Evolutionary conservation across 495 filamentous ascomycete species (phyloP).

Genomic region (Talaromyces trachyspermus): DNA sequence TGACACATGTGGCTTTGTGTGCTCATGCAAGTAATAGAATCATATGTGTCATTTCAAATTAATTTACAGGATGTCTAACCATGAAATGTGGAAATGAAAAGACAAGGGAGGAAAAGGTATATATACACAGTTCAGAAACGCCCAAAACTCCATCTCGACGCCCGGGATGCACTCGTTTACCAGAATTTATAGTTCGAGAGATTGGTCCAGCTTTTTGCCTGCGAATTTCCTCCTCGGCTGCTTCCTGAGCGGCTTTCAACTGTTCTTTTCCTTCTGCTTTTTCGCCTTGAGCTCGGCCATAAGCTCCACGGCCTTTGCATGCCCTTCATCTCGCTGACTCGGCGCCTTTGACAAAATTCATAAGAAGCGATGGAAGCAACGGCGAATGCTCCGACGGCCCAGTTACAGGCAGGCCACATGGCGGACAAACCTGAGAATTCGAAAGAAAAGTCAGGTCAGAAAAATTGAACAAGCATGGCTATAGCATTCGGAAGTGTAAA

Average conservation of each 20-base stretch:
- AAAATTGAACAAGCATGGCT: not conserved
- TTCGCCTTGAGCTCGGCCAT: slow-evolving; percentile 66
- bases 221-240: slow-evolving; percentile 39
- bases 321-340: slow-evolving; percentile 63
- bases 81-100: not conserved
- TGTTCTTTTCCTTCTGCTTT: slow-evolving; percentile 59
- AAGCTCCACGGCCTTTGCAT: slow-evolving; percentile 76
- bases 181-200: slow-evolving; percentile 44
- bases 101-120: not conserved
- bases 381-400: slow-evolving; percentile 72
- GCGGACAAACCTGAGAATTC: slow-evolving; percentile 31
- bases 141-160: slow-evolving; percentile 21
- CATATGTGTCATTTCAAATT: not conserved
- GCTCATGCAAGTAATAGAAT: not conserved
- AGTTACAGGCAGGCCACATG: slow-evolving; percentile 60
- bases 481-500: not conserved
- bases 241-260: slow-evolving; percentile 42
- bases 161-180: slow-evolving; percentile 25
- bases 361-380: slow-evolving; percentile 57
- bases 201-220: slow-evolving; percentile 49
- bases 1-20: not conserved
- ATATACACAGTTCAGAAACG: slow-evolving; percentile 3
- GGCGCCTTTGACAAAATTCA: slow-evolving; percentile 70
- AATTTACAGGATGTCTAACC: slow-evolving; percentile 7
- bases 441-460: slow-evolving; percentile 9